Percentiles rank a stretch among this genome's conserved stretches.
Conservation (phyloP, 495 filamentous ascomycete genomes). For the Penicillium roqueforti region DNA sequence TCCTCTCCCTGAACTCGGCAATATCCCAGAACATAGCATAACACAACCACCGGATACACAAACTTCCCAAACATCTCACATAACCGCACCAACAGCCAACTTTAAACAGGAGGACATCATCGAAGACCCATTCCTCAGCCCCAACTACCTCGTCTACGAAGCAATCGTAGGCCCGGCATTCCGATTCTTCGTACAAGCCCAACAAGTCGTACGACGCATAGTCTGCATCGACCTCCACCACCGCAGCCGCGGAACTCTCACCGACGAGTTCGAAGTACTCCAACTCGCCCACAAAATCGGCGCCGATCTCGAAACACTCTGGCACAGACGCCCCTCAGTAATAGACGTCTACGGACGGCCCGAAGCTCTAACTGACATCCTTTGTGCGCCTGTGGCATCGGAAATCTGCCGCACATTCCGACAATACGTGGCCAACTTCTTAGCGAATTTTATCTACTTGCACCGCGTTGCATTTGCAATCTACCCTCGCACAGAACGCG, state of each 20-base stretch:
- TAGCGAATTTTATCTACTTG: constrained; percentile 41
- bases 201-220: constrained; percentile 38
- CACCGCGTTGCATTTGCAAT: constrained; percentile 43
- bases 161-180: constrained; percentile 35
- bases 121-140: constrained; percentile 25
- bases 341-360: constrained; percentile 34
- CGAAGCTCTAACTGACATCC: constrained; percentile 23
- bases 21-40: constrained; percentile 12
- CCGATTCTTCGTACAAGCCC: constrained; percentile 34
- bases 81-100: neutral
- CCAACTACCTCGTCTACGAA: constrained; percentile 34
- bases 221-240: constrained; percentile 40
- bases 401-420: constrained; percentile 36
- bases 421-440: constrained; percentile 39
- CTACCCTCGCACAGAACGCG: constrained; percentile 40
- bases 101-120: constrained; percentile 12
- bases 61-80: neutral
- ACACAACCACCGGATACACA: neutral
- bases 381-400: constrained; percentile 24
- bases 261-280: constrained; percentile 42
- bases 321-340: constrained; percentile 33
- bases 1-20: constrained; percentile 33
- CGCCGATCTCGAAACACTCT: constrained; percentile 38
- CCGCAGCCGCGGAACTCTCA: constrained; percentile 38
- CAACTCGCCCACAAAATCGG: constrained; percentile 40